Evolutionary conservation across 768 basidiomycete genomes (phyloP).

Genomic region (Sporobolomyces phaffii): DNA sequence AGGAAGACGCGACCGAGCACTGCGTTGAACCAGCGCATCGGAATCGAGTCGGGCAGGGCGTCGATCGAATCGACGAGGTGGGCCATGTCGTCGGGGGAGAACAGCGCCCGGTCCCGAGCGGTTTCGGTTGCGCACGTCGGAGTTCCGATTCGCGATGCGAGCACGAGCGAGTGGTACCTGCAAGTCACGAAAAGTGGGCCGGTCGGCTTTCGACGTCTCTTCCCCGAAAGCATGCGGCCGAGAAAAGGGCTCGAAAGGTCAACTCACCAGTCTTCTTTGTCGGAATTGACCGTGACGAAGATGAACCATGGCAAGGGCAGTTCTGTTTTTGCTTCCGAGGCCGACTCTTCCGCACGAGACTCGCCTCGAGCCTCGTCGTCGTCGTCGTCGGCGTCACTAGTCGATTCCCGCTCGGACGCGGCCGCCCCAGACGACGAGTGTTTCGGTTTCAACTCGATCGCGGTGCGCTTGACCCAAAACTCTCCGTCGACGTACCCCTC

Average conservation of each 20-base stretch:
- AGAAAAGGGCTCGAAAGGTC: too few relatives aligned
- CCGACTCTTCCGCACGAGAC: slow-evolving; percentile 54
- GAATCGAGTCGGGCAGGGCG: slow-evolving; percentile 88
- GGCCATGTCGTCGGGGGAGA: slow-evolving; percentile 71
- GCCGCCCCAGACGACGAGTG: too few relatives aligned
- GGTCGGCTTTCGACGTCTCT: slow-evolving; percentile 9
- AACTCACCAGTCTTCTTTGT: slow-evolving; percentile 97
- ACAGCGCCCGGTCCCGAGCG: slow-evolving; percentile 57
- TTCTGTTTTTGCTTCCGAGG: slow-evolving; percentile 50
- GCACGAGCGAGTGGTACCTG: slow-evolving; percentile 62
- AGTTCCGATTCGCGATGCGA: slow-evolving; percentile 60
- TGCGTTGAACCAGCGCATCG: slow-evolving; percentile 96
- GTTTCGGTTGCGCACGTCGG: slow-evolving; percentile 64
- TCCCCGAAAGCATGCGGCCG: too few relatives aligned
- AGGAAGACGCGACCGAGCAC: slow-evolving; percentile 88
- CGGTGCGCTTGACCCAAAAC: slow-evolving; percentile 81
- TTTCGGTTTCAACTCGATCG: slow-evolving; percentile 53
- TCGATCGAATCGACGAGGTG: slow-evolving; percentile 77
- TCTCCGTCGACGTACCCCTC: slow-evolving; percentile 71
- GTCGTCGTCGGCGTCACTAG: neutral
- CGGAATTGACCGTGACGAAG: slow-evolving; percentile 75
- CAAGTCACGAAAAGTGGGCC: too few relatives aligned
- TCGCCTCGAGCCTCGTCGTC: slow-evolving; percentile 55
- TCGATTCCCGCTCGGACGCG: too few relatives aligned
- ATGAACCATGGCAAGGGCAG: slow-evolving; percentile 71